Evolutionary conservation across 1,284 basidiomycete genomes (phyloP).

Genomic region (Ceratobasidium sp.): DNA sequence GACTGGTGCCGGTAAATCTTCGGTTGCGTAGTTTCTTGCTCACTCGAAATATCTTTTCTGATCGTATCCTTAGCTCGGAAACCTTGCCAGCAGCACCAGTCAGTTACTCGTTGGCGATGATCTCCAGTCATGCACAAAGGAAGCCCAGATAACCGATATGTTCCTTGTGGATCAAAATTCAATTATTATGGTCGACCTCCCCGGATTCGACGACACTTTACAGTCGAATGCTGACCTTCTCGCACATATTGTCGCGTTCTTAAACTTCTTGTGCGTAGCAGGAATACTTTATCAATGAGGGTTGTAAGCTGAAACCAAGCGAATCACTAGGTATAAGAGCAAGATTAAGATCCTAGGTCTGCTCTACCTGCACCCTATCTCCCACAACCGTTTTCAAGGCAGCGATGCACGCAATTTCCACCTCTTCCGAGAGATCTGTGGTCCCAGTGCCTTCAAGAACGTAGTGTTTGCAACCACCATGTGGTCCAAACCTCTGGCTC

Average conservation of each 20-base stretch:
- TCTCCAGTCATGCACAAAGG: background rate
- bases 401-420: slow-evolving; percentile 66
- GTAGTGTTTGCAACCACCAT: slow-evolving; percentile 66
- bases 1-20: background rate
- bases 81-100: background rate
- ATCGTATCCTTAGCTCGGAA: background rate
- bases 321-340: slow-evolving; percentile 4
- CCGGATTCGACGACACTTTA: slow-evolving; percentile 7
- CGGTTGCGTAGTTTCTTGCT: background rate
- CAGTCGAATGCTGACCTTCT: background rate
- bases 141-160: background rate
- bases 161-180: background rate
- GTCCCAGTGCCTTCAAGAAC: slow-evolving; percentile 62
- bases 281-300: too few species aligned
- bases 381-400: slow-evolving; percentile 65
- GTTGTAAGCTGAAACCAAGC: too few species aligned
- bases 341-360: slow-evolving; percentile 62
- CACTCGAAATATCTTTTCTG: background rate
- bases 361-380: slow-evolving; percentile 69
- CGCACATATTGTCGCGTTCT: background rate
- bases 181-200: slow-evolving; percentile 1
- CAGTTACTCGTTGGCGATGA: background rate
- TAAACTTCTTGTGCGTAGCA: too few species aligned
- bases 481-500: slow-evolving; percentile 56
- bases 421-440: slow-evolving; percentile 66